Percentiles rank a stretch among this genome's conserved stretches.
Conservation (phyloP, 192 early-diverging fungal genomes). For the Rhizophagus clarus region DNA sequence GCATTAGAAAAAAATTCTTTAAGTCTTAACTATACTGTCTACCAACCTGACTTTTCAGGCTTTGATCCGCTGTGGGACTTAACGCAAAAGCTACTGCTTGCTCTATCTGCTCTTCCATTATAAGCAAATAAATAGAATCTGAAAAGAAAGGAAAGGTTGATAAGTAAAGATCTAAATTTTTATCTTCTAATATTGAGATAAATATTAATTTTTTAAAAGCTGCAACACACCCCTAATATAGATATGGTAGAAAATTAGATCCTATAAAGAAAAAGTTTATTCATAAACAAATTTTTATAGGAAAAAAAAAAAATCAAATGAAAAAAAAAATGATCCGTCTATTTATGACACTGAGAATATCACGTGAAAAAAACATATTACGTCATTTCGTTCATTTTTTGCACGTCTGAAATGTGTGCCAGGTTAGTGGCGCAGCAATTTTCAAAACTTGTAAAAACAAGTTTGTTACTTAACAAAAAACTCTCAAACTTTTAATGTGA, state of each 20-base stretch:
- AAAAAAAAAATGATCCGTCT: too few relatives aligned
- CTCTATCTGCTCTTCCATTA: slow-evolving; percentile 67
- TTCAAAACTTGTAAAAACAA: too few relatives aligned
- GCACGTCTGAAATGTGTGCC: too few relatives aligned
- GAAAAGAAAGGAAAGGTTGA: background rate
- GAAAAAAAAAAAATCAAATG: too few relatives aligned
- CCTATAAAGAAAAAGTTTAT: background rate
- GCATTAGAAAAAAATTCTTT: background rate
- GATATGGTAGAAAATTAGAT: background rate
- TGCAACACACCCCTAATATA: background rate
- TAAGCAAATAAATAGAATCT: background rate
- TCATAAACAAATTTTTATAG: too few relatives aligned
- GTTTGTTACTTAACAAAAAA: too few relatives aligned
- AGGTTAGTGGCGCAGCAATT: too few relatives aligned
- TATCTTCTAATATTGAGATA: background rate
- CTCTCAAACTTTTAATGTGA: too few relatives aligned
- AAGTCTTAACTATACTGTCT: background rate
- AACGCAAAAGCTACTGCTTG: slow-evolving; percentile 79
- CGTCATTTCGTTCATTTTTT: too few relatives aligned
- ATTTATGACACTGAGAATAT: too few relatives aligned
- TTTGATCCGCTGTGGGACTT: slow-evolving; percentile 67
- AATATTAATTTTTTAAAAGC: too few relatives aligned
- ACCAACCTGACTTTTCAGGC: slow-evolving; percentile 74
- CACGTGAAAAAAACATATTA: too few relatives aligned
- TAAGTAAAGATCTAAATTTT: background rate